These are phyloP conservation scores for Clonostachys byssicola DNA, from an alignment of 2,329 filamentous ascomycete genomes.

Conservation along the genomic window DNA sequence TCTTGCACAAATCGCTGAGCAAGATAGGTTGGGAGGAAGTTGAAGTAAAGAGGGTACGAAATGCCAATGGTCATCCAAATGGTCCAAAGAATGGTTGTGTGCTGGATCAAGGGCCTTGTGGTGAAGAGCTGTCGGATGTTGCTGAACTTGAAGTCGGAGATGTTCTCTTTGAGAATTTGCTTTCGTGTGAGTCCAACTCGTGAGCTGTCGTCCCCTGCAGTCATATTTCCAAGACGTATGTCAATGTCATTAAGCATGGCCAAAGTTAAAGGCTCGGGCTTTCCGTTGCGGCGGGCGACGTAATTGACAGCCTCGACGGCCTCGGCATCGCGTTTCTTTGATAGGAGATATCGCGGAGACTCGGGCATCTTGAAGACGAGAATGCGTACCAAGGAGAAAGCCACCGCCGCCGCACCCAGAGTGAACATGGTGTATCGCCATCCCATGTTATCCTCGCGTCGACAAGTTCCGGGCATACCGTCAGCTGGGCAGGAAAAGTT, in stretches of 20 bases:
- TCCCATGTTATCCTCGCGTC: constrained; percentile 35
- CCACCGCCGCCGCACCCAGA: constrained; percentile 30
- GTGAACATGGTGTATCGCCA: constrained; percentile 36
- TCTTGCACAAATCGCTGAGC: constrained; percentile 21
- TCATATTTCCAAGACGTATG: not conserved
- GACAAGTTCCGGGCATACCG: constrained; percentile 23
- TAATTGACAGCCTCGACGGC: constrained; percentile 39
- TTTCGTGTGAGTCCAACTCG: constrained; percentile 5
- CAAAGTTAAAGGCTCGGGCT: constrained; percentile 19
- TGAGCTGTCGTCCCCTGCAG: not conserved
- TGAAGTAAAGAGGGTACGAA: constrained; percentile 40
- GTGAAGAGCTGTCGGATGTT: constrained; percentile 25
- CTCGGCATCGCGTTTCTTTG: constrained; percentile 34
- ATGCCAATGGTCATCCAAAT: constrained; percentile 39
- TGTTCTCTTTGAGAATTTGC: constrained; percentile 13
- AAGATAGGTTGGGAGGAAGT: constrained; percentile 39
- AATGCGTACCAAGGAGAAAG: constrained; percentile 31
- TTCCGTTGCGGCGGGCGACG: constrained; percentile 28
- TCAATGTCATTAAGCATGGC: constrained; percentile 22
- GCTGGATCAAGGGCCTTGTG: constrained; percentile 20
- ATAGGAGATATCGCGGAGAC: constrained; percentile 35
- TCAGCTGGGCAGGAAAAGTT: constrained; percentile 24
- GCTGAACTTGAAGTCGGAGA: constrained; percentile 14
- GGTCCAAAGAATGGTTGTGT: constrained; percentile 27
- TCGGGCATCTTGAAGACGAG: constrained; percentile 35